Conservation (phyloP, 352 stramenopile species). For the Globisporangium apiculatum region DNA sequence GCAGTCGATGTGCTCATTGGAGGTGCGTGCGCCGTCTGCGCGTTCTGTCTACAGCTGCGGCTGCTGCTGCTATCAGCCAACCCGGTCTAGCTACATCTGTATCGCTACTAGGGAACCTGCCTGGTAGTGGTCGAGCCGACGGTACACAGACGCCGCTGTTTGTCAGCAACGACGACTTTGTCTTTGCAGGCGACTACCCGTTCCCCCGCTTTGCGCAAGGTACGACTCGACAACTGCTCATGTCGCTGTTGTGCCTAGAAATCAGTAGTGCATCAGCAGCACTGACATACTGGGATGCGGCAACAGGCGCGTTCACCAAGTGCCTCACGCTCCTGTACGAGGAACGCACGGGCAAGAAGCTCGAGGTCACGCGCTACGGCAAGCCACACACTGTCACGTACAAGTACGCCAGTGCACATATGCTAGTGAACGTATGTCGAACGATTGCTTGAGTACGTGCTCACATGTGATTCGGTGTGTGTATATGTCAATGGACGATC, state of each 20-base stretch:
- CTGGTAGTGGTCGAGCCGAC: conserved; percentile 38
- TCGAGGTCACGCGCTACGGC: conserved; percentile 76
- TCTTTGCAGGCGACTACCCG: conserved; percentile 81
- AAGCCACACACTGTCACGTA: conserved; percentile 84
- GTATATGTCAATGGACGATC: background rate
- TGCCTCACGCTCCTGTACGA: conserved; percentile 74
- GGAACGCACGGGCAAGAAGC: conserved; percentile 44
- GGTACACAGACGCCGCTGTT: conserved; percentile 74
- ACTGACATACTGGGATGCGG: too few relatives aligned
- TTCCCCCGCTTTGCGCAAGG: conserved; percentile 81
- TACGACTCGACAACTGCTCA: background rate
- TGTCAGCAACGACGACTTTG: conserved; percentile 85
- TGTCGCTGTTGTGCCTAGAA: conserved; percentile 6
- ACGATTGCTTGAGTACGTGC: too few relatives aligned
- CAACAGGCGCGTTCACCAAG: conserved; percentile 58
- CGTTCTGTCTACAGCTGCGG: background rate
- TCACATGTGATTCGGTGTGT: too few relatives aligned
- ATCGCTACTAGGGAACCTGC: conserved; percentile 37
- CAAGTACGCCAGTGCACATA: conserved; percentile 32
- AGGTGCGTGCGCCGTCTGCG: conserved; percentile 10
- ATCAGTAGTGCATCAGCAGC: background rate
- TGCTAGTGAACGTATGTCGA: background rate
- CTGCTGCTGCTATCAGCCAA: too few relatives aligned
- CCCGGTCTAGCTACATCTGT: background rate
- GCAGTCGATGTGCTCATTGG: conserved; percentile 84